These are phyloP conservation scores for Colletotrichum siamense DNA, from an alignment of 2,329 filamentous ascomycete species.

Conservation along the genomic window DNA sequence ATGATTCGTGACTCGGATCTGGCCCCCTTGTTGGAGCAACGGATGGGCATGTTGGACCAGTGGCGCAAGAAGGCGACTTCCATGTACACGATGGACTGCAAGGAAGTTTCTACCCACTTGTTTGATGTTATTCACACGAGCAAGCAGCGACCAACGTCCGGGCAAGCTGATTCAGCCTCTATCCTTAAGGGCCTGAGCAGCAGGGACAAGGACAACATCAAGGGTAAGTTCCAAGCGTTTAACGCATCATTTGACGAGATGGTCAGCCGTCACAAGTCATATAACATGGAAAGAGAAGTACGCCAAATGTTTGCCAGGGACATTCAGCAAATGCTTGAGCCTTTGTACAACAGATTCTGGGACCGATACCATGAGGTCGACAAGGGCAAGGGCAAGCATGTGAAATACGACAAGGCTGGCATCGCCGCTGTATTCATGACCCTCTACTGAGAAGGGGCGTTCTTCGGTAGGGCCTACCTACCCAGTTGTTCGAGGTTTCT, in stretches of 20 bases:
- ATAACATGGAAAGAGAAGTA: conserved; percentile 91
- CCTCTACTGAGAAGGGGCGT: conserved; percentile 41
- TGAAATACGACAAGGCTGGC: conserved; percentile 91
- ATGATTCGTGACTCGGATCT: conserved; percentile 85
- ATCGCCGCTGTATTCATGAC: conserved; percentile 71
- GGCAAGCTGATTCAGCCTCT: conserved; percentile 79
- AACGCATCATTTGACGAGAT: conserved; percentile 91
- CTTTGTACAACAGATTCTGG: conserved; percentile 93
- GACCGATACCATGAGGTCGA: conserved; percentile 97
- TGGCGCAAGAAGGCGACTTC: conserved; percentile 89
- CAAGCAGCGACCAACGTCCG: conserved; percentile 75
- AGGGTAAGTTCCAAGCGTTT: conserved; percentile 93
- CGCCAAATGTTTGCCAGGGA: conserved; percentile 80
- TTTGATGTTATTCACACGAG: conserved; percentile 94
- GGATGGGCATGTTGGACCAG: conserved; percentile 72
- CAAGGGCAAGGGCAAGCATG: conserved; percentile 97
- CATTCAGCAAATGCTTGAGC: conserved; percentile 90
- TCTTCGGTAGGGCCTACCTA: not conserved
- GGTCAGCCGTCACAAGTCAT: conserved; percentile 79
- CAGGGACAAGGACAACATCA: conserved; percentile 96
- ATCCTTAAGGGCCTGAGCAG: conserved; percentile 83
- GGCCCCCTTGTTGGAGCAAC: conserved; percentile 70
- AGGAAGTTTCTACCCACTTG: conserved; percentile 82
- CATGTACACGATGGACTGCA: conserved; percentile 86
- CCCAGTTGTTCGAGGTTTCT: not conserved